Base-by-base conservation (phyloP, 2,329 filamentous ascomycete species). In the Stachybotrys echinatus region DNA sequence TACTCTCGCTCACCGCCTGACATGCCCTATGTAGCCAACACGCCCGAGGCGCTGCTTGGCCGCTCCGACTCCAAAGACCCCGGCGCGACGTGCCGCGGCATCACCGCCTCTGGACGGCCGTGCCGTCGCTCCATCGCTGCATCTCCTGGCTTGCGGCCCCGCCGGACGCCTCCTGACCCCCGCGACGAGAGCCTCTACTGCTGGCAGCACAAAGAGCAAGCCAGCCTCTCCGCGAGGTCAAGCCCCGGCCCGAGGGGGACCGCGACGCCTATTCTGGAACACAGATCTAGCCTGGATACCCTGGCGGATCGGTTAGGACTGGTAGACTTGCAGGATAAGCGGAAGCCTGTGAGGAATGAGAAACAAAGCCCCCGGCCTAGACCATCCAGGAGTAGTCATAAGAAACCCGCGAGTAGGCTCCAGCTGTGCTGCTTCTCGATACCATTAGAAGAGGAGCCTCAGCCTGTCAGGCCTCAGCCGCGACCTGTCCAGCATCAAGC, bases 121-220 rank as follows among this genome's bases (percentile, higher is more conserved):
- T 99, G 94, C 72, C 83, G 92, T 55, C 81, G 90, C 47, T 75
- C 85, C 6, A 73, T 95, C 34, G 74, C 79, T 19, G 62, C 45
- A 27, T 18, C 57, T 64, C 54, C 67, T 50, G 37, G 48, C 48
- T 48, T 50, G 34, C 55, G 60, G 6, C 48, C 52, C 59, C 51
- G 47, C 65, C 62, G 59, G 52, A 53, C 53, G 20, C 58, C 53
- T 6, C 70, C 73, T 49, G 77, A 83, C 52, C 76, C 79, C 2
- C 70, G 74, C 50, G 76, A 81, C 45, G 78, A 83, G 53, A 75
- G 71, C n/a, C 79, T 85, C 46, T 96, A 91, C 71, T 97, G 92
- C 74, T 96, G 89, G 87, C 91, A 96, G 66, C 94, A 99, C 73
- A 92, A 89, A 65, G 89, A 94, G 50, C 94, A 99, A 68, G 89